phyloP scores from a whole-genome alignment of 2,329 filamentous ascomycete species.

The Cladophialophora immunda region DNA sequence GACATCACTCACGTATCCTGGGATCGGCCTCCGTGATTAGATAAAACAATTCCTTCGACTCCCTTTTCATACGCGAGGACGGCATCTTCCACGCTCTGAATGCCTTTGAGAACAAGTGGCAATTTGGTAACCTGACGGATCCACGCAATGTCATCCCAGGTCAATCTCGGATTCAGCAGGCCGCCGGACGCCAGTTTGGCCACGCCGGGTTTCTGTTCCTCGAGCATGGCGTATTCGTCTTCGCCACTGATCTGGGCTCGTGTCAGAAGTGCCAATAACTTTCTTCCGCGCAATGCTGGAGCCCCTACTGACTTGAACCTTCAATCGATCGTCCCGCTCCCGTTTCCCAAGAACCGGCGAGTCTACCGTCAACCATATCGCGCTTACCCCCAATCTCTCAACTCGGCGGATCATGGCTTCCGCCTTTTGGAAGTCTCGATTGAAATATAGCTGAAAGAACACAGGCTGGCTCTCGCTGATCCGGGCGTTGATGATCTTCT shows the following conservation, averaged over 20 bases:
- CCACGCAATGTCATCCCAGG: conserved; percentile 65
- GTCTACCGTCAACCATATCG: conserved; percentile 41
- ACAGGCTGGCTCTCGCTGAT: conserved; percentile 29
- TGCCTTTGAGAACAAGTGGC: conserved; percentile 65
- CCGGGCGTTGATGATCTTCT: conserved; percentile 18
- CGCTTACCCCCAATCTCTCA: conserved; percentile 32
- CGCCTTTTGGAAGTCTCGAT: conserved; percentile 59
- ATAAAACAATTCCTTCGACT: conserved; percentile 63
- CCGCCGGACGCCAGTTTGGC: conserved; percentile 41
- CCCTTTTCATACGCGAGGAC: conserved; percentile 59
- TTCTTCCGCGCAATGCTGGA: neutral
- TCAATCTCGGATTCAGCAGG: conserved; percentile 61
- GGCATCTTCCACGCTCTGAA: conserved; percentile 66
- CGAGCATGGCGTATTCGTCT: conserved; percentile 41
- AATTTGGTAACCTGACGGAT: conserved; percentile 54
- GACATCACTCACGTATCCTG: conserved; percentile 53
- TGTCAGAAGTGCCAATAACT: neutral
- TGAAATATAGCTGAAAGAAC: conserved; percentile 61
- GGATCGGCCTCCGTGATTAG: conserved; percentile 67
- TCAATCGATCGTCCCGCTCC: conserved; percentile 65
- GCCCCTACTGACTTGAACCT: conserved; percentile 48
- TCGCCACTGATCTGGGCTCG: conserved; percentile 2
- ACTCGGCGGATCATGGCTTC: conserved; percentile 53
- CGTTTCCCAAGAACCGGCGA: conserved; percentile 57
- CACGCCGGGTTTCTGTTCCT: conserved; percentile 32